Conservation (phyloP, 495 filamentous ascomycete species). For the Penicillium arizonense region DNA sequence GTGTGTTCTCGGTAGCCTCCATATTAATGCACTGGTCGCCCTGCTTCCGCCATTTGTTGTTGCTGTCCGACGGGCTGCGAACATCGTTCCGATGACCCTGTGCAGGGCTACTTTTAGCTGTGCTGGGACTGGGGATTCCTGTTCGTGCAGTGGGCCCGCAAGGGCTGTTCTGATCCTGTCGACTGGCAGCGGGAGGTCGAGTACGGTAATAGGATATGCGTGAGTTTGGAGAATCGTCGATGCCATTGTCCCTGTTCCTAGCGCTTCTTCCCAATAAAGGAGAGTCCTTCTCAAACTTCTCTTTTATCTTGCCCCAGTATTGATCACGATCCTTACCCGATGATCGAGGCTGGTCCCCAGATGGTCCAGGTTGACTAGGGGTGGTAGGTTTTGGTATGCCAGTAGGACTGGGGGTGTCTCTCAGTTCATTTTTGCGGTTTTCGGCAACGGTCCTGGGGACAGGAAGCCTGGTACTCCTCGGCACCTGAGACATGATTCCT, state of each 20-base stretch:
- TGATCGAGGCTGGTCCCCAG: conserved; percentile 15
- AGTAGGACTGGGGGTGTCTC: conserved; percentile 22
- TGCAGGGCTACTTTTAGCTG: conserved; percentile 11
- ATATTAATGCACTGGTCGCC: conserved; percentile 25
- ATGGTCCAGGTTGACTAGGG: conserved; percentile 8
- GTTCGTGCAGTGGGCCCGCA: conserved; percentile 28
- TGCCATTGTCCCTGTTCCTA: conserved; percentile 24
- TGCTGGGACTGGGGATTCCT: conserved; percentile 26
- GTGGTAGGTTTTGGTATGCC: conserved; percentile 20
- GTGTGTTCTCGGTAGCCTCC: conserved; percentile 13
- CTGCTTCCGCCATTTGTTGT: conserved; percentile 24
- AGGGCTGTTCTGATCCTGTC: conserved; percentile 16
- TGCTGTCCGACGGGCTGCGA: conserved; percentile 8
- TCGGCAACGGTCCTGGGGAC: conserved; percentile 24
- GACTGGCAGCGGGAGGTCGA: conserved; percentile 10
- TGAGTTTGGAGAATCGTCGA: conserved; percentile 7
- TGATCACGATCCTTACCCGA: conserved; percentile 28
- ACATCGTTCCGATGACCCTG: conserved; percentile 6
- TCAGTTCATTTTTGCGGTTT: conserved; percentile 14
- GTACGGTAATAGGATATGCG: conserved; percentile 1
- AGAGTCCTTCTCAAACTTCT: conserved; percentile 31
- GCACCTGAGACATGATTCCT: conserved; percentile 13
- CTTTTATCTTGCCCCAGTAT: conserved; percentile 31
- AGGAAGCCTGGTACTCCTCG: conserved; percentile 36
- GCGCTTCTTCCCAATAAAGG: conserved; percentile 15